Conservation (phyloP, 306 rosid species). For the Quercus rubra region DNA sequence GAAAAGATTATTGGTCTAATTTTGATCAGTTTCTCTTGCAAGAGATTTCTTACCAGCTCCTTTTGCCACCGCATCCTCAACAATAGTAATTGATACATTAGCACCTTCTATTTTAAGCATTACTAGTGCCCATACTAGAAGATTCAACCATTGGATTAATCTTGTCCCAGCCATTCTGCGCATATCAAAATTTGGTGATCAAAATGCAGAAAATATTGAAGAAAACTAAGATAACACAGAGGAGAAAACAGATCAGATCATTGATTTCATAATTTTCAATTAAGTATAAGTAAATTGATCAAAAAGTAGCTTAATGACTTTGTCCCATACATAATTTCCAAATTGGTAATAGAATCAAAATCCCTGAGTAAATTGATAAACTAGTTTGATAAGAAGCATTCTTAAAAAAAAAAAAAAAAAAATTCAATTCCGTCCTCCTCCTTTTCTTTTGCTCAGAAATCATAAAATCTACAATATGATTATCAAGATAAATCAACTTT, state of each 20-base stretch:
- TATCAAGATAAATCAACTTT: background rate
- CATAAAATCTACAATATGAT: background rate
- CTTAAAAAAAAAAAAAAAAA: background rate
- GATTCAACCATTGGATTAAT: slow-evolving; percentile 40
- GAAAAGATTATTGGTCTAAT: background rate
- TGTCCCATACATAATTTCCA: background rate
- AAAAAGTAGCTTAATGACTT: background rate
- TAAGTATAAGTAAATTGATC: background rate
- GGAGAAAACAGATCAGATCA: background rate
- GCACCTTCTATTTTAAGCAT: slow-evolving; percentile 44
- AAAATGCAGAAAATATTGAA: slow-evolving; percentile 3
- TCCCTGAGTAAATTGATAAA: too few relatives aligned
- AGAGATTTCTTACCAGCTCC: slow-evolving; percentile 77
- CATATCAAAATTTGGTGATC: slow-evolving; percentile 1
- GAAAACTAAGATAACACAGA: slow-evolving; percentile 7
- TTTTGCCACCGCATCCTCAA: slow-evolving; percentile 57
- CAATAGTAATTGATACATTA: slow-evolving; percentile 63
- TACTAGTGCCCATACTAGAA: slow-evolving; percentile 37
- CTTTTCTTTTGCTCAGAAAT: background rate
- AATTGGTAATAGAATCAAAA: background rate
- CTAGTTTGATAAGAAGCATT: background rate
- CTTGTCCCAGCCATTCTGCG: slow-evolving; percentile 62
- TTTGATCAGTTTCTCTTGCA: background rate
- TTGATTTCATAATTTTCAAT: background rate
- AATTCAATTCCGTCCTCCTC: background rate